Base-by-base conservation (phyloP, 305 asterid species). In the Fraxinus velutina region DNA sequence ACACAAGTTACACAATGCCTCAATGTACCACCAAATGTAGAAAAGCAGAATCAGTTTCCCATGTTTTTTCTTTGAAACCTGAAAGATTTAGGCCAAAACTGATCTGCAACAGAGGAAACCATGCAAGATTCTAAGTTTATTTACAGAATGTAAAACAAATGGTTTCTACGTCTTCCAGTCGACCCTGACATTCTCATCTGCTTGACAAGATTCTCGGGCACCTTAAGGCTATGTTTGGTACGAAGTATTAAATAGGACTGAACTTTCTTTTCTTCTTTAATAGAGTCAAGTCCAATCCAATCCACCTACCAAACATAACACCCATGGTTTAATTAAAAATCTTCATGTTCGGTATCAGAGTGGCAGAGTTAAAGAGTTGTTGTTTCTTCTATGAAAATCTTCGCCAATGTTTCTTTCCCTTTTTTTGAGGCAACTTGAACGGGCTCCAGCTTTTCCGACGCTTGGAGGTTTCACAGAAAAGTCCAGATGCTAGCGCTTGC, bases 391-490 rank as follows among this genome's bases (percentile, higher is more conserved):
- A 94, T 0, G 99, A 94, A 55, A 94, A 87, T 88, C 98, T 90
- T 78, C 98, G 91, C 99, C 98, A 92, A 57, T 89, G 92, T 73
- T 90, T 92, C 89, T 86, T 89, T 17, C 95, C 97, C 76, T 91
- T 96, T 79, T 90, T 92, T 88, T 90, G 99, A 73, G 90, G 90
- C 86, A 96, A 89, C 85, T 96, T 96, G 89, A 96, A 96, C 24
- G 98, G 99, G 80, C 98, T 94, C 99, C 99, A 96, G 85, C 92
- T 96, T 87, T 96, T 96, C 84, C 98, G 85, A 50, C 98, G 94
- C 78, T 96, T 96, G 10, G 98, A 90, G 29, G 97, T 84, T 84
- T 96, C 99, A 75, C 97, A 90, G 79, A 96, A 96, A 10, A 96
- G 93, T 36, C 99, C 98, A 27, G 98, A 90, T 0, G 99, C 99